Base-by-base conservation (phyloP, 2,329 filamentous ascomycete genomes). In the Sodiomyces alkalinus region DNA sequence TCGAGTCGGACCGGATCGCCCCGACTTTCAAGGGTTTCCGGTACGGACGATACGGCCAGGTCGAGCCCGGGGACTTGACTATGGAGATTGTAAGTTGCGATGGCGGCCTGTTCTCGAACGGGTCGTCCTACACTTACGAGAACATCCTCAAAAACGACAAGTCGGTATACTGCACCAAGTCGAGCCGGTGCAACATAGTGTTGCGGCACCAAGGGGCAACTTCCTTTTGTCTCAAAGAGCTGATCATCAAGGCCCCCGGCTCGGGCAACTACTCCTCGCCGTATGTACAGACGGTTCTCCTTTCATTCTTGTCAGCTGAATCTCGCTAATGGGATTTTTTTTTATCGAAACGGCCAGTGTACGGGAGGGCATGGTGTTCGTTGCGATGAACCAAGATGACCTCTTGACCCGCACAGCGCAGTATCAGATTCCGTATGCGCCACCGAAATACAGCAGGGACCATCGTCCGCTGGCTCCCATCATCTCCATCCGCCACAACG, bases 71-170 rank as follows among this genome's bases (percentile, higher is more conserved):
- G 4, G 66, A 70, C 38, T 57, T 94, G 43, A 76, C 68, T 36
- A 83, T 94, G 80, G 80, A 93, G 47, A 74, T 94, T 36, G 68
- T 81, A 27, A 90, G 77, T 58, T 94, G 85, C 46, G 86, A 94
- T 49, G 85, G 83, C 22, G 85, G 86, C 23, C 62, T 72, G 33
- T 74, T 65, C 43, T 62, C 67, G 28, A 74, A 77, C 36, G 69
- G 75, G 41, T 55, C 60, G 30, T 55, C 61, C 8, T 80, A 81
- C 37, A 67, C 68, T 9, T 73, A 77, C 13, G 80, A 86, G 40
- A 93, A 93, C 47, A 75, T 94, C 17, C 62, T 96, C 36, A 74
- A 70, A 40, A 75, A 86, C 47, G 82, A 96, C 51, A 63, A 64
- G 33, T 80, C 78, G 8, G 82, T 93, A 3, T 96, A 94, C 47